phyloP scores from a whole-genome alignment of 148 eudicot genomes.

The Arctostaphylos glauca region DNA sequence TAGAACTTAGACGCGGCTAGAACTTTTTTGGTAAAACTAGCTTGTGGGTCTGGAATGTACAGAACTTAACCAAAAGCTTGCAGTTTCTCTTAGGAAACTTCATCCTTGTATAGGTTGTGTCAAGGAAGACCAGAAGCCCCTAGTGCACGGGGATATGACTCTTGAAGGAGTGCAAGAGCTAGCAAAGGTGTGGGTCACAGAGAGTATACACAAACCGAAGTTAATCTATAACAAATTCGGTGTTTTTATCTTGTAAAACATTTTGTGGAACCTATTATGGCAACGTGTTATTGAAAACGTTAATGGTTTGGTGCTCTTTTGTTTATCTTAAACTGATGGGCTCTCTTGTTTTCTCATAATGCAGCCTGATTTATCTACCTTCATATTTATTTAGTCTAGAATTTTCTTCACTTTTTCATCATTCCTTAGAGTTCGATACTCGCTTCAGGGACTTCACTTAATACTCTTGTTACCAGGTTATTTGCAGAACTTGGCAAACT shows the following conservation, averaged over 20 bases:
- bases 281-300: neutral
- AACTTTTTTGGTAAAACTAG: neutral
- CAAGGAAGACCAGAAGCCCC: no score
- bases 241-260: neutral
- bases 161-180: no score
- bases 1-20: neutral
- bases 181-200: neutral
- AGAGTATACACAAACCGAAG: neutral
- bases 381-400: neutral
- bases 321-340: slow-evolving; percentile 16
- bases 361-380: slow-evolving; percentile 10
- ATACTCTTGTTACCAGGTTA: slow-evolving; percentile 52
- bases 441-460: neutral
- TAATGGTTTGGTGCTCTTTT: neutral
- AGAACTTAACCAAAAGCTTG: slow-evolving; percentile 8
- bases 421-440: neutral
- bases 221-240: neutral
- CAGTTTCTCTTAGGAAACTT: neutral
- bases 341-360: neutral
- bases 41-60: neutral
- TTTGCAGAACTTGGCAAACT: slow-evolving; percentile 97
- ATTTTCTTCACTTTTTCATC: neutral
- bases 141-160: no score
- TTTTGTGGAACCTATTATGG: neutral
- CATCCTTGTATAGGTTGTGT: neutral